Conservation (phyloP, 169 alveolate species). For the Plasmodium inui region DNA sequence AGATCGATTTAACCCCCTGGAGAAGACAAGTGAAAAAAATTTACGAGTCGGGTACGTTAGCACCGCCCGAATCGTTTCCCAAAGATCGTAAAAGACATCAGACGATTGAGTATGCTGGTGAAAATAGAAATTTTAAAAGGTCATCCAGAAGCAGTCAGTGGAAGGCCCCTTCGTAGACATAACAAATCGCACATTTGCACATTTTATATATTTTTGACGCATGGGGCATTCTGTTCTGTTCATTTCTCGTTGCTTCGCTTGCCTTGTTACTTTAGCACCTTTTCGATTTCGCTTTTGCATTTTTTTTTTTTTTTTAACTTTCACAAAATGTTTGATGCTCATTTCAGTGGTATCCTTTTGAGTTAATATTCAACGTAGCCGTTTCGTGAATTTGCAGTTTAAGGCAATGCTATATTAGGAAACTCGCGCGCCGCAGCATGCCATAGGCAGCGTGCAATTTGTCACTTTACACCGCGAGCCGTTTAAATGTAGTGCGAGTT, state of each 20-base stretch:
- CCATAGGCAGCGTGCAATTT: background rate
- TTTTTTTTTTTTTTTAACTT: background rate
- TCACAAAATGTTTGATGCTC: background rate
- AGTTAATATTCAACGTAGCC: background rate
- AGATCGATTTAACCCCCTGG: conserved; percentile 89
- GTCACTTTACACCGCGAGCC: background rate
- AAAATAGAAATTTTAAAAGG: conserved; percentile 19
- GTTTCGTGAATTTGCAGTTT: conserved; percentile 7
- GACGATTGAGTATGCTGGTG: conserved; percentile 39
- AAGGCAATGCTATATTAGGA: background rate
- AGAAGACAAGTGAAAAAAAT: conserved; percentile 79
- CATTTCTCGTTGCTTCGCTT: background rate
- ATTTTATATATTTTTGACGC: background rate
- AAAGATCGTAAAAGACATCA: conserved; percentile 5
- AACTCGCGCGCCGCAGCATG: background rate
- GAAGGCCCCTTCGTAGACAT: conserved; percentile 66
- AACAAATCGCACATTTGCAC: background rate
- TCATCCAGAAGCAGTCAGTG: conserved; percentile 54
- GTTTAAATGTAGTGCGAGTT: background rate
- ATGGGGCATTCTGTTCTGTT: background rate
- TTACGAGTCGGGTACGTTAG: conserved; percentile 75
- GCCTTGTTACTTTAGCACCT: background rate
- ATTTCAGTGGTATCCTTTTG: background rate
- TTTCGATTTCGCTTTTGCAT: background rate
- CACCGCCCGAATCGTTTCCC: conserved; percentile 74